Conservation (phyloP, 257 asterid species). For the Solanum pimpinellifolium region DNA sequence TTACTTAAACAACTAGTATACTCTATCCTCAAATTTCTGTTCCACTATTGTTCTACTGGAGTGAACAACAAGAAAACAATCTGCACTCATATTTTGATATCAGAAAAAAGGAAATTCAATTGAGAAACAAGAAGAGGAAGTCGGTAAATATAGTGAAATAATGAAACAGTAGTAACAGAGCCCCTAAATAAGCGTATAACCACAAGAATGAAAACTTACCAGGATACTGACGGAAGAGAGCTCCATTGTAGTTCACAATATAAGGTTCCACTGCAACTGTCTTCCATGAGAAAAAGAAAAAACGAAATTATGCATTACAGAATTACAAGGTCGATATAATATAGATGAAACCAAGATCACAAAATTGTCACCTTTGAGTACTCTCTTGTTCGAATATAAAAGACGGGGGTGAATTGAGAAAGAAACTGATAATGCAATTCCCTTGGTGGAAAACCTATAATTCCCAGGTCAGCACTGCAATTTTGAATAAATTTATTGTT, state of each 20-base stretch:
- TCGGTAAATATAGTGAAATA: not conserved
- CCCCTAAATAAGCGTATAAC: not conserved
- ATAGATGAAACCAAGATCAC: constrained; percentile 1
- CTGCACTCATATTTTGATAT: not conserved
- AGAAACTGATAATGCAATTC: constrained; percentile 82
- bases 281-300: constrained; percentile 37
- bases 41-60: not conserved
- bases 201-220: constrained; percentile 26
- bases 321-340: not conserved
- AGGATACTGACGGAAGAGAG: constrained; percentile 87
- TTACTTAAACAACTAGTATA: not conserved
- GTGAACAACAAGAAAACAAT: not conserved
- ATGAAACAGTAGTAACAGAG: not conserved
- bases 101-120: not conserved
- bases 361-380: constrained; percentile 67
- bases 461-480: constrained; percentile 94
- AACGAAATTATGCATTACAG: constrained; percentile 9
- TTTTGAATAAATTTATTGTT: not conserved
- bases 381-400: constrained; percentile 85
- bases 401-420: constrained; percentile 70
- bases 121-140: not conserved
- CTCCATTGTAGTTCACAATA: constrained; percentile 81
- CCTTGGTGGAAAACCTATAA: constrained; percentile 77
- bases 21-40: not conserved
- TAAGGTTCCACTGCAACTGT: constrained; percentile 97